phyloP scores from a whole-genome alignment of 805 yeast species.

The Starmerella khaoyaiensis region DNA sequence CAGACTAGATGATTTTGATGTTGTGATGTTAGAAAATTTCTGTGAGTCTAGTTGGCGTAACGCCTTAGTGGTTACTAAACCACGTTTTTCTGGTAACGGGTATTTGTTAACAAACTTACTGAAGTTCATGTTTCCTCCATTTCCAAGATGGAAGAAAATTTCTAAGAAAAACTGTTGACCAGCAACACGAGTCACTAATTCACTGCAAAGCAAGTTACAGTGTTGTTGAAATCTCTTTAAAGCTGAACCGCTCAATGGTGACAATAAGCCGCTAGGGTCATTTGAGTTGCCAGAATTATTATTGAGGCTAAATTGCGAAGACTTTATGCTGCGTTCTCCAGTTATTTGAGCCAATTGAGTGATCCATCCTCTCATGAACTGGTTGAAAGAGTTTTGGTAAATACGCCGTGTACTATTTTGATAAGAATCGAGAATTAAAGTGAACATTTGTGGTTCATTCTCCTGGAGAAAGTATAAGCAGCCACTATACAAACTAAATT shows the following conservation, averaged over 20 bases:
- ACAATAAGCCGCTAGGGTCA: no score
- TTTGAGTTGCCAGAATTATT: no score
- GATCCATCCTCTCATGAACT: constrained; percentile 26
- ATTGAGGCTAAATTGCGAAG: no score
- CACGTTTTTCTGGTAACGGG: constrained; percentile 4
- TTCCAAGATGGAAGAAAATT: constrained; percentile 36
- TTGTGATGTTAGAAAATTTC: constrained; percentile 1
- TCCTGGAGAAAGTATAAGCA: constrained; percentile 47
- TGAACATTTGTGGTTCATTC: constrained; percentile 38
- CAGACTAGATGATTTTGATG: constrained; percentile 5
- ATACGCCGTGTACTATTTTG: constrained; percentile 27
- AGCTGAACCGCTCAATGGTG: no score
- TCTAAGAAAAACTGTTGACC: constrained; percentile 40
- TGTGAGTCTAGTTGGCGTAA: neutral
- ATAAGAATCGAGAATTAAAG: constrained; percentile 34
- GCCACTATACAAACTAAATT: constrained; percentile 33
- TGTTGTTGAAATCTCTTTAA: no score
- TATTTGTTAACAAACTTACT: neutral
- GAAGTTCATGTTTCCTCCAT: constrained; percentile 30
- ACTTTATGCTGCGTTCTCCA: constrained; percentile 1
- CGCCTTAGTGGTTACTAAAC: neutral
- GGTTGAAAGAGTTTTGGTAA: constrained; percentile 29
- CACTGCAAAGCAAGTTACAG: constrained; percentile 10
- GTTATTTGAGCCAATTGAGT: constrained; percentile 12
- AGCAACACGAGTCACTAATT: constrained; percentile 13